A percentile compares a stretch with the other conserved stretches of the same genome.
phyloP scores from a whole-genome alignment of 345 rosid genomes.

The Clausena lansium region DNA sequence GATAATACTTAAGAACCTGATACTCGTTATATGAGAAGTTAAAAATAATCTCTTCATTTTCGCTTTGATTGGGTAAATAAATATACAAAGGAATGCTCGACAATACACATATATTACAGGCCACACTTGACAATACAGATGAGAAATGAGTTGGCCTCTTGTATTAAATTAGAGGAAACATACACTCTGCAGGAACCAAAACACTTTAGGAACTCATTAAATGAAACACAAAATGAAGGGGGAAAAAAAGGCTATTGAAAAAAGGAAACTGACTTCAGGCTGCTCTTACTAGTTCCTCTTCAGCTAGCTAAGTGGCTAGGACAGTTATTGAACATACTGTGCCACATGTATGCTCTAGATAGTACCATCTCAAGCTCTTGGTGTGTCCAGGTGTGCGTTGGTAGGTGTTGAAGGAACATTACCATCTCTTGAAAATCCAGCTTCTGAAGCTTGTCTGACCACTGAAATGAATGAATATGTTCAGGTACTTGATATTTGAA shows the following conservation, averaged over 20 bases:
- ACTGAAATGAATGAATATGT: constrained; percentile 36
- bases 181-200: not conserved
- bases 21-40: not conserved
- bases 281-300: not conserved
- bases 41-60: not conserved
- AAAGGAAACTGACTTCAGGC: not conserved
- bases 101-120: constrained; percentile 26
- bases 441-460: constrained; percentile 87
- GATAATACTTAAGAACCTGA: not conserved
- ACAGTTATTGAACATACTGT: constrained; percentile 83
- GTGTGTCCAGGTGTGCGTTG: constrained; percentile 82
- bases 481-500: not conserved
- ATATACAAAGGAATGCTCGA: constrained; percentile 27
- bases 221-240: not conserved
- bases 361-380: constrained; percentile 93
- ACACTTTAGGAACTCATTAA: not conserved
- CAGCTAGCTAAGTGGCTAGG: constrained; percentile 67
- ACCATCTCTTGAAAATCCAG: constrained; percentile 98
- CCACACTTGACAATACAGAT: constrained; percentile 8
- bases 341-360: constrained; percentile 87
- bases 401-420: constrained; percentile 97
- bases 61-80: constrained; percentile 1
- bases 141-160: constrained; percentile 3
- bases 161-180: constrained; percentile 3
- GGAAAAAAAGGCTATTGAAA: not conserved